phyloP scores from a whole-genome alignment of 345 rosid species.

The Microcos paniculata region DNA sequence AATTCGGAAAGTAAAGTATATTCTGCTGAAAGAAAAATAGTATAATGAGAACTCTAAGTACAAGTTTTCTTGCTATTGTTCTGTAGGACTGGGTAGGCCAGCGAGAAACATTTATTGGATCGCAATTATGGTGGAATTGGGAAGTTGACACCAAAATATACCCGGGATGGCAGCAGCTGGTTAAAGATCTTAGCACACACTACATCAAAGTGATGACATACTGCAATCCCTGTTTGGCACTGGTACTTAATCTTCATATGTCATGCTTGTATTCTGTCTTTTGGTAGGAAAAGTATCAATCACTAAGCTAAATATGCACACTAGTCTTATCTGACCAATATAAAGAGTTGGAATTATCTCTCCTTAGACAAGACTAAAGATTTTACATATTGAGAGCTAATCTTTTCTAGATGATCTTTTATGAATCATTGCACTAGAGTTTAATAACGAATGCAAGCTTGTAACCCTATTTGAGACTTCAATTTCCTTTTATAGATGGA shows the following conservation, averaged over 20 bases:
- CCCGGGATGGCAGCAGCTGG: constrained; percentile 51
- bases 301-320: neutral
- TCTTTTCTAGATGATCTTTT: neutral
- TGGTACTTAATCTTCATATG: constrained; percentile 33
- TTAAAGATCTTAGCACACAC: constrained; percentile 47
- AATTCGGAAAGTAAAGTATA: neutral
- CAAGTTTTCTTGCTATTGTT: constrained; percentile 7
- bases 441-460: constrained; percentile 10
- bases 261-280: neutral
- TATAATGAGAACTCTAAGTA: neutral
- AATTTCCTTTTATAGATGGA: constrained; percentile 36
- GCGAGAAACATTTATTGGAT: constrained; percentile 61
- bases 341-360: neutral
- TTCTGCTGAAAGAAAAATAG: neutral
- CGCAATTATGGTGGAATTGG: constrained; percentile 85
- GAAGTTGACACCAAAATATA: constrained; percentile 62
- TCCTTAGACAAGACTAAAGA: neutral
- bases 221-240: constrained; percentile 80
- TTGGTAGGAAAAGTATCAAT: neutral
- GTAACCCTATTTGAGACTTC: constrained; percentile 15
- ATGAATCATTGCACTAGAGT: neutral
- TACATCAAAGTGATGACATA: constrained; percentile 67
- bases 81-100: constrained; percentile 75
- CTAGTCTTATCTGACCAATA: neutral
- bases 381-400: neutral